phyloP scores from a whole-genome alignment of 2,329 filamentous ascomycete genomes.

The Alternaria longipes region DNA sequence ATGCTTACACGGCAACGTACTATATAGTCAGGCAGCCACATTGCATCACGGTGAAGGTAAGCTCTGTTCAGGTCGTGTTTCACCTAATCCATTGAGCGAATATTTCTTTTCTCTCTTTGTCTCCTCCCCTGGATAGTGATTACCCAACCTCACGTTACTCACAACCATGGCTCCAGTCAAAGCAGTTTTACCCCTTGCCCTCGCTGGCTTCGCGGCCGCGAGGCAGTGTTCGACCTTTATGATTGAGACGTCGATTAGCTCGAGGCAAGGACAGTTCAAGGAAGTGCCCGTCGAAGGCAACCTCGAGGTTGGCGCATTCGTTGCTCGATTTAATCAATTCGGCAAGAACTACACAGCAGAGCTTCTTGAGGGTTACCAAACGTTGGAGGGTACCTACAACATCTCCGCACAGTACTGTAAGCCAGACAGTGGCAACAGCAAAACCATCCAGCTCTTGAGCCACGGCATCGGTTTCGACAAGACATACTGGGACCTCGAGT shows the following conservation, averaged over 20 bases:
- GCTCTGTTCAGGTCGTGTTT: not conserved
- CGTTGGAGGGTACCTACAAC: conserved; percentile 63
- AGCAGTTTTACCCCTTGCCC: conserved; percentile 24
- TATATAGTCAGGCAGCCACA: conserved; percentile 5
- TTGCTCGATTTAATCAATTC: conserved; percentile 36
- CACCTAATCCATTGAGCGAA: not conserved
- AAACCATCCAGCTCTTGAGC: conserved; percentile 59
- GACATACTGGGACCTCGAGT: conserved; percentile 69
- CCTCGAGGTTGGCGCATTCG: conserved; percentile 66
- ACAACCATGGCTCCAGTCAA: conserved; percentile 22
- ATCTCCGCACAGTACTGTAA: conserved; percentile 70
- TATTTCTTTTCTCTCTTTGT: not conserved
- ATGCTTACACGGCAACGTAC: not conserved
- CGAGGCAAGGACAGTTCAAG: conserved; percentile 65
- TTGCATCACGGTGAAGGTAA: not conserved
- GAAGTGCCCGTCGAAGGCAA: conserved; percentile 59
- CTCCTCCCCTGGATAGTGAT: not conserved
- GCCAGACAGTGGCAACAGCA: conserved; percentile 55
- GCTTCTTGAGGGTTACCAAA: conserved; percentile 60
- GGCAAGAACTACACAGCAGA: conserved; percentile 58
- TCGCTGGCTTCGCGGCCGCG: conserved; percentile 32
- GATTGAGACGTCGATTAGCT: conserved; percentile 64
- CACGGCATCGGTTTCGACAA: conserved; percentile 66
- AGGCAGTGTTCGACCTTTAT: conserved; percentile 61
- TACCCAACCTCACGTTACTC: not conserved